Base-by-base conservation (phyloP, 2,329 filamentous ascomycete species). In the Botrytis deweyae region DNA sequence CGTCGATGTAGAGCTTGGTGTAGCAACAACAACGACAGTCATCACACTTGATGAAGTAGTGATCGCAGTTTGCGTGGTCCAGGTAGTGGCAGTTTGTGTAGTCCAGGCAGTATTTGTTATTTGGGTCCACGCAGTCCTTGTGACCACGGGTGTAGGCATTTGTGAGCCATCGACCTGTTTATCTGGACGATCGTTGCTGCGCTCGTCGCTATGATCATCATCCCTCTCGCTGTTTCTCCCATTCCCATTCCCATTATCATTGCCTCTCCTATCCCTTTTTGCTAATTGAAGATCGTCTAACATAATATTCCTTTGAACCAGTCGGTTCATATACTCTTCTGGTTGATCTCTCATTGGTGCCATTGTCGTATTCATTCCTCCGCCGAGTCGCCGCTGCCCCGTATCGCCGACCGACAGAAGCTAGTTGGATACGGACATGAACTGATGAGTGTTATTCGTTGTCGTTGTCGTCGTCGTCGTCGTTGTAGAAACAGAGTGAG, bases 291-390 rank as follows among this genome's bases (percentile, higher is more conserved):
- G 52, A 25, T 29, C 33, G n/a, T 52, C 33, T 46, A 46, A n/a
- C 59, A 69, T 38, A 68, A 74, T 67, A 66, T 76, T 62, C 46
- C 74, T 76, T 70, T 64, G 70, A 29, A 49, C 72, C 69, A 76
- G 55, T 61, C 76, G 70, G 33, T 72, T 67, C 52, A 77, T 58
- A 16, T 75, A 67, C 55, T 64, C 59, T 25, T 76, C 74, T 42
- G 74, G 72, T 73, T 75, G 61, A 59, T 77, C 74, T 74, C 79
- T 77, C 52, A 78, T 69, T 65, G 80, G 80, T 73, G 80, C 78
- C 80, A 81, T 81, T 74, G 77, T 79, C 72, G 62, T 77, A 66
- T 78, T 78, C 78, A 80, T 80, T 75, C 49, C 74, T 78, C 78
- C 77, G 75, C 76, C 75, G 76, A 75, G 73, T 73, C 71, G 73